These are phyloP conservation scores for Teratosphaeria gauchensis DNA, from an alignment of 2,329 filamentous ascomycete genomes.

Conservation along the genomic window DNA sequence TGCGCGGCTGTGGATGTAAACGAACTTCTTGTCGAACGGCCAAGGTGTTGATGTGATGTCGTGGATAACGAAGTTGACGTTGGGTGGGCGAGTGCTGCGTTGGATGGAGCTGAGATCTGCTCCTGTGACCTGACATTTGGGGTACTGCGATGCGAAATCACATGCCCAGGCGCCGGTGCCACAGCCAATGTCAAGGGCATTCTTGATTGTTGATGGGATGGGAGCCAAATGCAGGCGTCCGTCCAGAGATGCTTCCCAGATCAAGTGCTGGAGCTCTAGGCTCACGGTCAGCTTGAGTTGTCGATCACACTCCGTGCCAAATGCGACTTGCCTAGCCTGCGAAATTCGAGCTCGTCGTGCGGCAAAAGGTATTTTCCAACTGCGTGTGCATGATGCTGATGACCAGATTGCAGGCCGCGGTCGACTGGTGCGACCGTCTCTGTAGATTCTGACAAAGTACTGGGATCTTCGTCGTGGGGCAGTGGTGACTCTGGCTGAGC, in stretches of 20 bases:
- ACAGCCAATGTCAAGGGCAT: conserved; percentile 39
- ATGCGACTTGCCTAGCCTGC: conserved; percentile 1
- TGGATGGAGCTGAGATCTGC: conserved; percentile 29
- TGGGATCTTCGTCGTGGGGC: too few relatives aligned
- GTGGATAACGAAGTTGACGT: conserved; percentile 1
- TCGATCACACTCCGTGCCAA: too few relatives aligned
- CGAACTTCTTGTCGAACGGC: neutral
- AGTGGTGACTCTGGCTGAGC: too few relatives aligned
- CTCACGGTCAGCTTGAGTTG: too few relatives aligned
- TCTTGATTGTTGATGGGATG: conserved; percentile 26
- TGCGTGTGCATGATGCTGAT: conserved; percentile 8
- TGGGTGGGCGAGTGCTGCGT: neutral
- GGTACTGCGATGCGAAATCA: conserved; percentile 24
- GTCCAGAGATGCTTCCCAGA: conserved; percentile 7
- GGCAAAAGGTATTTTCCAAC: conserved; percentile 9
- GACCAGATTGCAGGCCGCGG: conserved; percentile 9
- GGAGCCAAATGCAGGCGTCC: conserved; percentile 13
- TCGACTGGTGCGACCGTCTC: neutral
- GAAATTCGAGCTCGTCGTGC: conserved; percentile 13
- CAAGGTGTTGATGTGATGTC: conserved; percentile 1
- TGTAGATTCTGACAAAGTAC: too few relatives aligned
- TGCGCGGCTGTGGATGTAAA: conserved; percentile 1
- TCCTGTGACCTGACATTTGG: conserved; percentile 19
- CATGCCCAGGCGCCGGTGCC: conserved; percentile 25
- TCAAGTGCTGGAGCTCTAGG: conserved; percentile 12